Percentiles rank a stretch among this genome's conserved stretches.
Conservation (phyloP, 176 grass and related monocot species). For the Eleusine indica region DNA sequence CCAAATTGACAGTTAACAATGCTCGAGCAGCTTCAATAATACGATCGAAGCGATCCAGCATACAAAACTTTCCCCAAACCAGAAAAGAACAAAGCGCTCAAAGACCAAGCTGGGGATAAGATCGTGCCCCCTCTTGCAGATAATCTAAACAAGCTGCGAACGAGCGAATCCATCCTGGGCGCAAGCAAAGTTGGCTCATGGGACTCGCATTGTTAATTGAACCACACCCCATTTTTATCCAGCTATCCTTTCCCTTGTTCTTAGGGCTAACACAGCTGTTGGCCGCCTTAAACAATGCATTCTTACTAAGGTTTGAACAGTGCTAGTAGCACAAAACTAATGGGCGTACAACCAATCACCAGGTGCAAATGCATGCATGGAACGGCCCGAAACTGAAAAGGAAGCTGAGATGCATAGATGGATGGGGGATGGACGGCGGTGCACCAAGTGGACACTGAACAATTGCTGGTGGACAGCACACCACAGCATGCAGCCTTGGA, state of each 20-base stretch:
- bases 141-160: slow-evolving; percentile 1
- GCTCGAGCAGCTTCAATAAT: background rate
- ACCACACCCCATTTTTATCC: background rate
- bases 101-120: slow-evolving; percentile 34
- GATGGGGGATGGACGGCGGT: slow-evolving; percentile 9
- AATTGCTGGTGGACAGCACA: background rate
- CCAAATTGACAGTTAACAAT: slow-evolving; percentile 6
- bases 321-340: background rate
- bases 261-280: slow-evolving; percentile 41
- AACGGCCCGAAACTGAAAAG: background rate
- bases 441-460: slow-evolving; percentile 25
- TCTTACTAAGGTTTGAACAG: background rate
- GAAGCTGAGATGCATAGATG: background rate
- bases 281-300: background rate
- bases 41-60: background rate
- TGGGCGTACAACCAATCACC: background rate
- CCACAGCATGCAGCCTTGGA: background rate
- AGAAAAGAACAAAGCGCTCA: slow-evolving; percentile 11
- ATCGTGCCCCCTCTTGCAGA: slow-evolving; percentile 27
- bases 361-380: background rate
- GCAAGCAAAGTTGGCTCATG: slow-evolving; percentile 33
- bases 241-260: slow-evolving; percentile 24
- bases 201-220: slow-evolving; percentile 5
- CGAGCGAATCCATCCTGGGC: slow-evolving; percentile 39
- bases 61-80: slow-evolving; percentile 3